These are phyloP conservation scores for Blastobotrys elegans DNA, from an alignment of 1,139 yeast species.

Conservation along the genomic window DNA sequence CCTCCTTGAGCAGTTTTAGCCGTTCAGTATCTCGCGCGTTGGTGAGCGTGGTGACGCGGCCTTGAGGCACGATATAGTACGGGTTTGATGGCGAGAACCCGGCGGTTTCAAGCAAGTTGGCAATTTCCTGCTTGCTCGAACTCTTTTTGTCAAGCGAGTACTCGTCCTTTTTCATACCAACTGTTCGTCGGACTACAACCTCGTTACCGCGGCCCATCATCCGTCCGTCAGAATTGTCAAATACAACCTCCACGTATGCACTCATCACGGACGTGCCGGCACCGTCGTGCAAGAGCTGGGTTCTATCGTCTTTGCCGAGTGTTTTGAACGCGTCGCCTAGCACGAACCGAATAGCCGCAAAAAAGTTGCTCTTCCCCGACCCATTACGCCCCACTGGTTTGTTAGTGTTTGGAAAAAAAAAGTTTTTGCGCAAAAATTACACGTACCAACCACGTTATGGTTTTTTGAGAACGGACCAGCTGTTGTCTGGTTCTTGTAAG, in stretches of 20 bases:
- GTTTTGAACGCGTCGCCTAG: constrained; percentile 86
- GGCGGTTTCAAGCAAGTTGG: constrained; percentile 81
- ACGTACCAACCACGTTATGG: constrained; percentile 68
- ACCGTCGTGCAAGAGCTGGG: constrained; percentile 75
- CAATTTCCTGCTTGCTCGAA: constrained; percentile 75
- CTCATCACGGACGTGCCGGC: constrained; percentile 82
- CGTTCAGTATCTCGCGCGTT: constrained; percentile 86
- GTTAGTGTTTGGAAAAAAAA: constrained; percentile 3
- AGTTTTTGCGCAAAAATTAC: no score
- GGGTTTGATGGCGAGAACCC: constrained; percentile 92
- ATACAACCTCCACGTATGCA: constrained; percentile 85
- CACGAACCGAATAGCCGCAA: constrained; percentile 92
- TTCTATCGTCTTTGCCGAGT: constrained; percentile 84
- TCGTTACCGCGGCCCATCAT: constrained; percentile 65
- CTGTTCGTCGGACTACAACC: constrained; percentile 75
- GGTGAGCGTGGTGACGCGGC: constrained; percentile 73
- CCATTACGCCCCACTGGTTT: constrained; percentile 78
- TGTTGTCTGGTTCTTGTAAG: constrained; percentile 79
- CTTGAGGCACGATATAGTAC: constrained; percentile 96
- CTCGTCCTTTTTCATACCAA: constrained; percentile 90
- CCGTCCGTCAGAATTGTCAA: constrained; percentile 75
- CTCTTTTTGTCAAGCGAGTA: constrained; percentile 68
- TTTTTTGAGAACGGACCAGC: constrained; percentile 74
- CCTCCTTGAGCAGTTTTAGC: constrained; percentile 74
- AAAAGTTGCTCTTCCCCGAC: constrained; percentile 93